Conservation (phyloP, 164 flowering plant genomes). For the Nymphaea thermarum region DNA sequence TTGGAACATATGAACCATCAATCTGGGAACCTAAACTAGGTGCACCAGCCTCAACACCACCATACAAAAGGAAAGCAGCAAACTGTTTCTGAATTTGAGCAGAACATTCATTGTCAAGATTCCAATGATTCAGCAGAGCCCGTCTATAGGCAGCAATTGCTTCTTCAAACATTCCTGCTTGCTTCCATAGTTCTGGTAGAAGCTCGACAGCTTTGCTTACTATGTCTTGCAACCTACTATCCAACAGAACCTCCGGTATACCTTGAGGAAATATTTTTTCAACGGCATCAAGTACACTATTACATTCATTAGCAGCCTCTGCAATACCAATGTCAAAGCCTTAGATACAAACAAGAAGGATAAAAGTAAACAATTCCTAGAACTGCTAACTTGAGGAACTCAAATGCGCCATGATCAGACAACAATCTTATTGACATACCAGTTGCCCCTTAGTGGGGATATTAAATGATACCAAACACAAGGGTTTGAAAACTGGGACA, state of each 20-base stretch:
- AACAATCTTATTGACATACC: not conserved
- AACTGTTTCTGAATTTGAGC: conserved; percentile 80
- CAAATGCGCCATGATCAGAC: not conserved
- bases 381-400: not conserved
- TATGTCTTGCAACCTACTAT: conserved; percentile 74
- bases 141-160: conserved; percentile 78
- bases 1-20: conserved; percentile 75
- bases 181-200: conserved; percentile 93
- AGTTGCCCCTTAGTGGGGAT: too few relatives aligned
- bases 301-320: conserved; percentile 94
- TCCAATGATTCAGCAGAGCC: conserved; percentile 85
- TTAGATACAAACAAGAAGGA: not conserved
- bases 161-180: conserved; percentile 60
- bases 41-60: conserved; percentile 85
- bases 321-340: conserved; percentile 12
- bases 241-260: conserved; percentile 57
- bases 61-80: conserved; percentile 68
- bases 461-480: too few relatives aligned
- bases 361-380: not conserved
- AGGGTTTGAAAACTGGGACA: too few relatives aligned
- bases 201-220: conserved; percentile 91
- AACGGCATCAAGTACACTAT: conserved; percentile 82
- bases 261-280: conserved; percentile 74
- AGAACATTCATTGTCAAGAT: conserved; percentile 67
- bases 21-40: conserved; percentile 67